phyloP scores from a whole-genome alignment of 306 rosid genomes.

The Carpinus fangiana region DNA sequence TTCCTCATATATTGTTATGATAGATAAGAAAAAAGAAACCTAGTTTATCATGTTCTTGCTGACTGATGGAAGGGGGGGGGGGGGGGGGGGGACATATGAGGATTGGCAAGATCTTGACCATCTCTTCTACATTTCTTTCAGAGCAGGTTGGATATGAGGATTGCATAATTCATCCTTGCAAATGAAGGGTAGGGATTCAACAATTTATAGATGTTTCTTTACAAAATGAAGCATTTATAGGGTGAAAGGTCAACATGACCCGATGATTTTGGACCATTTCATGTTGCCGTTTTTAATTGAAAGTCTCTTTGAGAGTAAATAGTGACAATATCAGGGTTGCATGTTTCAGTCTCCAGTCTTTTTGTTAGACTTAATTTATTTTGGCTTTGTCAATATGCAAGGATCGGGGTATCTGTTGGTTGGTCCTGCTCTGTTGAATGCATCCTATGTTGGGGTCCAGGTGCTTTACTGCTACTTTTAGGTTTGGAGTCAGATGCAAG shows the following conservation, averaged over 20 bases:
- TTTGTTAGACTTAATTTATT: neutral
- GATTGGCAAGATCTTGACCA: neutral
- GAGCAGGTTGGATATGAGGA: neutral
- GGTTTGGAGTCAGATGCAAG: neutral
- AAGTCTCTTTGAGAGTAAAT: neutral
- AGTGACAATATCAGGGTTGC: neutral
- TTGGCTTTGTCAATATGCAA: conserved; percentile 12
- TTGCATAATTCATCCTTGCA: neutral
- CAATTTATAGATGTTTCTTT: neutral
- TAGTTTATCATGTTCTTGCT: neutral
- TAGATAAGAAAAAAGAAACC: neutral
- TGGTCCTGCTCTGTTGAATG: neutral
- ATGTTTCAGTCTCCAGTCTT: neutral
- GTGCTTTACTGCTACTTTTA: neutral
- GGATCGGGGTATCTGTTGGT: neutral
- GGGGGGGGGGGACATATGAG: neutral
- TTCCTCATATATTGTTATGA: neutral
- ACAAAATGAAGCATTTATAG: neutral
- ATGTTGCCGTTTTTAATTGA: neutral
- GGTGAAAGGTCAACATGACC: neutral
- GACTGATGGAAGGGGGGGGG: neutral
- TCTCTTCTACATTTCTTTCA: neutral
- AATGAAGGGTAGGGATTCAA: neutral
- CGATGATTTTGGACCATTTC: neutral
- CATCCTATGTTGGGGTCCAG: neutral